A percentile compares a stretch with the other conserved stretches of the same genome.
Conservation (phyloP, 2,329 filamentous ascomycete genomes). For the Pseudogymnoascus sp. region DNA sequence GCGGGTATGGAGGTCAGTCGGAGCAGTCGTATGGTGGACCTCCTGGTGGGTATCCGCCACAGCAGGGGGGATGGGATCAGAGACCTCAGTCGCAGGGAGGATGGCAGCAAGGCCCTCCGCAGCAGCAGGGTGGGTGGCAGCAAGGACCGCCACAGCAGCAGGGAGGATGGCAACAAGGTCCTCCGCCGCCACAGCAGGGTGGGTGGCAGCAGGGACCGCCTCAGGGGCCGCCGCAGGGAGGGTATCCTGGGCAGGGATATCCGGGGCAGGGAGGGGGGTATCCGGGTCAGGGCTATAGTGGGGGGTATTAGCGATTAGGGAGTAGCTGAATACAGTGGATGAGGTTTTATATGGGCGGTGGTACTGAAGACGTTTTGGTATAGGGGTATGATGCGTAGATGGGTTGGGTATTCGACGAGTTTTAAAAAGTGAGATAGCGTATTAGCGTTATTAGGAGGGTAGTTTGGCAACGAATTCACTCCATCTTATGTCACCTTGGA, state of each 20-base stretch:
- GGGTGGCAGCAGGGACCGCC: slow-evolving; percentile 18
- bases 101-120: slow-evolving; percentile 20
- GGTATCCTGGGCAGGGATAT: slow-evolving; percentile 23
- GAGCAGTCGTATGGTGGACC: slow-evolving; percentile 8
- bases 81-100: slow-evolving; percentile 23
- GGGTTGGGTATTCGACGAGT: neutral
- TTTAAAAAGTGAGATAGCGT: too few species aligned
- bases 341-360: neutral
- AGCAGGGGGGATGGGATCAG: slow-evolving; percentile 12
- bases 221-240: slow-evolving; percentile 24
- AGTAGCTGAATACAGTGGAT: neutral
- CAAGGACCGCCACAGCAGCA: slow-evolving; percentile 20
- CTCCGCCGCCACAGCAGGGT: slow-evolving; percentile 22
- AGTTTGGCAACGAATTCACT: neutral
- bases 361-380: neutral
- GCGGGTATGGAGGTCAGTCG: slow-evolving; percentile 14
- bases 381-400: neutral
- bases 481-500: neutral
- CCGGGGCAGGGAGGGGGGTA: slow-evolving; percentile 12
- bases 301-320: neutral
- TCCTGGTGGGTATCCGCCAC: slow-evolving; percentile 31
- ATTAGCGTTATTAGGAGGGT: neutral
- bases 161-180: slow-evolving; percentile 19
- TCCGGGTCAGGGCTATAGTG: slow-evolving; percentile 26
- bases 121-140: slow-evolving; percentile 17